phyloP scores from a whole-genome alignment of 106 monocot species.

The Platanthera zijinensis region DNA sequence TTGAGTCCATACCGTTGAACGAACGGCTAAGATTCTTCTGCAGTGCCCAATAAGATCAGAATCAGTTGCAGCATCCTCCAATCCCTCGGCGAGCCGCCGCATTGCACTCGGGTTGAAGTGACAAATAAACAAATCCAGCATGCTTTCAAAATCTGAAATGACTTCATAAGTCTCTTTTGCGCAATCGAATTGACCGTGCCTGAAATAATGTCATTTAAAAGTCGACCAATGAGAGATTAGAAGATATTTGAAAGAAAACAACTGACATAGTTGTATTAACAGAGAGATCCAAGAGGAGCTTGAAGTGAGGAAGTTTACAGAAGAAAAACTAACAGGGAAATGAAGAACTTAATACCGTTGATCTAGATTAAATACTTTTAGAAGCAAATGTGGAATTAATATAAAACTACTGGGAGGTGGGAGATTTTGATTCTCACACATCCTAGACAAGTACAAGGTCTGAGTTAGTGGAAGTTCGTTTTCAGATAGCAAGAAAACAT shows the following conservation, averaged over 20 bases:
- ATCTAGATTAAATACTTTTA: too few species aligned
- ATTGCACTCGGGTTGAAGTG: conserved; percentile 94
- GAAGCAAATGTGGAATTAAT: too few species aligned
- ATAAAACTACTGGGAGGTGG: too few species aligned
- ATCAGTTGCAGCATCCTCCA: conserved; percentile 67
- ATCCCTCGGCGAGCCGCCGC: conserved; percentile 75
- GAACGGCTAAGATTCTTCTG: conserved; percentile 78
- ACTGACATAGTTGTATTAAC: too few species aligned
- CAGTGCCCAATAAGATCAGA: conserved; percentile 80
- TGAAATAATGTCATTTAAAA: conserved; percentile 15
- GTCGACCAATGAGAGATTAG: neutral
- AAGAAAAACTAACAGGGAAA: too few species aligned
- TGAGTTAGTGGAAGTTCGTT: too few species aligned
- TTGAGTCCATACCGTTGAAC: conserved; percentile 91
- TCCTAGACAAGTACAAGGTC: too few species aligned
- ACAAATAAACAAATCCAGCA: conserved; percentile 96
- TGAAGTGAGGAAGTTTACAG: too few species aligned
- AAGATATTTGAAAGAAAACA: neutral
- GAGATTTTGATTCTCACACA: too few species aligned
- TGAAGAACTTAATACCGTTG: too few species aligned
- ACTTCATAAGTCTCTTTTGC: conserved; percentile 98
- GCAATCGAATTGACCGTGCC: conserved; percentile 95
- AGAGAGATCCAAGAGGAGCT: too few species aligned
- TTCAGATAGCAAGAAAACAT: too few species aligned
- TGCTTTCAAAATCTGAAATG: conserved; percentile 86